phyloP scores from a whole-genome alignment of 1,139 yeast genomes.

The Magnusiomyces paraingens region DNA sequence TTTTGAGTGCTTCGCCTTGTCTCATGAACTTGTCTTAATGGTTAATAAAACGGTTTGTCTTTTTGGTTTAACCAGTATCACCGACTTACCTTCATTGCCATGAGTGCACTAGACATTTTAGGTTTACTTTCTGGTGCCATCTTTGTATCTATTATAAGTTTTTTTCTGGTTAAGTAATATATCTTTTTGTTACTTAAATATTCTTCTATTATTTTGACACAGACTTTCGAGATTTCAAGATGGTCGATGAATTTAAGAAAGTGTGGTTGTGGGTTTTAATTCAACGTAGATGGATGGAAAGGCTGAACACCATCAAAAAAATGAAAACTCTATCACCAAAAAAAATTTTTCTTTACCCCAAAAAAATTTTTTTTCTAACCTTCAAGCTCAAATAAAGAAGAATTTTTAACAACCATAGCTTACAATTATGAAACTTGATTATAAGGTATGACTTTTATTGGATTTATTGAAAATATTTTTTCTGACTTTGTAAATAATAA shows the following conservation, averaged over 20 bases:
- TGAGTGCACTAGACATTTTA: slow-evolving; percentile 6
- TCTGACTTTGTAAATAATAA: slow-evolving; percentile 16
- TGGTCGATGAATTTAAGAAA: not conserved
- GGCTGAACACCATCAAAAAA: not conserved
- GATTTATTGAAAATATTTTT: not conserved
- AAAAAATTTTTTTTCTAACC: not conserved
- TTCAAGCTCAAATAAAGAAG: not conserved
- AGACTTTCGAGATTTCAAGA: not conserved
- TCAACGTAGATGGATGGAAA: not conserved
- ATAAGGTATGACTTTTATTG: slow-evolving; percentile 20
- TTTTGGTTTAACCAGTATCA: slow-evolving; percentile 18
- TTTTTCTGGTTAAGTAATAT: not conserved
- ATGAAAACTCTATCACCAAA: not conserved
- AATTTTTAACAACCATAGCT: not conserved
- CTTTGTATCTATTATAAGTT: not conserved
- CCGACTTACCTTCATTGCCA: slow-evolving; percentile 5
- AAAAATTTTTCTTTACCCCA: not conserved
- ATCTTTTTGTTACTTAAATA: not conserved
- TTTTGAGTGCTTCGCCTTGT: slow-evolving; percentile 23
- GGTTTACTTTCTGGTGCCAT: slow-evolving; percentile 1
- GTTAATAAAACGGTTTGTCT: slow-evolving; percentile 28
- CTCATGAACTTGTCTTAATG: slow-evolving; percentile 30
- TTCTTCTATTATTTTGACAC: too few relatives aligned
- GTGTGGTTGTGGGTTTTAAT: slow-evolving; percentile 1
- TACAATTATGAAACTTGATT: slow-evolving; percentile 26